These are phyloP conservation scores for Candida sphagnicola DNA, from an alignment of 805 yeast species.

Conservation along the genomic window DNA sequence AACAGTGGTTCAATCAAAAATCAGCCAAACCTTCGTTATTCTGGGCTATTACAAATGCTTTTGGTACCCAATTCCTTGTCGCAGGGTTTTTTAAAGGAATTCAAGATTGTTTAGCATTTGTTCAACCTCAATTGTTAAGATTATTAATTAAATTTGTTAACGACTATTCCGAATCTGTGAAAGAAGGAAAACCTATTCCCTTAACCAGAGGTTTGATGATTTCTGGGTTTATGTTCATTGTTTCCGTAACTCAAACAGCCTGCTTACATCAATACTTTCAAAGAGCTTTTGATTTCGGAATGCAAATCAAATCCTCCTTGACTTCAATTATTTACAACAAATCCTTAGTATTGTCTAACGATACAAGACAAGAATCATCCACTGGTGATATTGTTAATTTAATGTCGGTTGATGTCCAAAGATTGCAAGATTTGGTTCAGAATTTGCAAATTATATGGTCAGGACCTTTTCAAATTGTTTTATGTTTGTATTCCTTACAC, in stretches of 20 bases:
- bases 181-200: constrained; percentile 48
- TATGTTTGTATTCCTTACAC: constrained; percentile 73
- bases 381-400: constrained; percentile 93
- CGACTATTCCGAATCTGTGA: constrained; percentile 34
- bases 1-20: constrained; percentile 58
- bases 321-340: constrained; percentile 67
- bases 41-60: constrained; percentile 61
- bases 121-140: constrained; percentile 29
- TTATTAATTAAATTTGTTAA: constrained; percentile 27
- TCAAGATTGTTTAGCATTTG: constrained; percentile 69
- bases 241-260: constrained; percentile 75
- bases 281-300: constrained; percentile 70
- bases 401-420: constrained; percentile 91
- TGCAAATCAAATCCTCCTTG: constrained; percentile 67
- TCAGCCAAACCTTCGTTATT: constrained; percentile 48
- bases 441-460: constrained; percentile 83
- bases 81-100: constrained; percentile 71
- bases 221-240: constrained; percentile 68
- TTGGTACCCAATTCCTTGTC: constrained; percentile 64
- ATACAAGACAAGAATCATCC: constrained; percentile 63
- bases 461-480: constrained; percentile 81
- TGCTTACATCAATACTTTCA: constrained; percentile 76
- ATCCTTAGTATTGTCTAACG: constrained; percentile 64
- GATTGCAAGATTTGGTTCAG: constrained; percentile 79
- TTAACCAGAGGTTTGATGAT: constrained; percentile 72